phyloP scores from a whole-genome alignment of 169 alveolate species.

The Plasmodium adleri region DNA sequence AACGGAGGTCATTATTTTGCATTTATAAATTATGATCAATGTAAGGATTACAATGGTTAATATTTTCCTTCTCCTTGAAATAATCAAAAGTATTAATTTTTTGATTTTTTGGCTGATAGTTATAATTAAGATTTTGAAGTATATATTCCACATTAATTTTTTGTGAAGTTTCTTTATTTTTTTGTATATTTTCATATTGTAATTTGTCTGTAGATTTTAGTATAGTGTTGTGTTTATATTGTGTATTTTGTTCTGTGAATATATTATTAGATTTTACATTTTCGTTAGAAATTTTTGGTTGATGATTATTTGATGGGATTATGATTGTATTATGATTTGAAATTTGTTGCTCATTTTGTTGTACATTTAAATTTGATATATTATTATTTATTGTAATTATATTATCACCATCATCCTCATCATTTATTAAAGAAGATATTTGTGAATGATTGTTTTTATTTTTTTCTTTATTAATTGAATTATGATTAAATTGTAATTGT shows the following conservation, averaged over 20 bases:
- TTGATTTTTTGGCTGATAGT: constrained; percentile 61
- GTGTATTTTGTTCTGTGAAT: too few relatives aligned
- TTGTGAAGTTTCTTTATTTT: constrained; percentile 36
- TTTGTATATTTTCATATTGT: not conserved
- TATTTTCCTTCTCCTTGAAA: constrained; percentile 72
- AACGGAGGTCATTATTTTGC: not conserved
- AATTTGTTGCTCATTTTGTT: not conserved
- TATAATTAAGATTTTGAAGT: constrained; percentile 43
- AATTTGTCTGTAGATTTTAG: too few relatives aligned
- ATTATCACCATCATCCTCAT: too few relatives aligned
- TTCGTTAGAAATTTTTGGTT: too few relatives aligned
- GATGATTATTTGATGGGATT: not conserved
- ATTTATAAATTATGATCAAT: constrained; percentile 35
- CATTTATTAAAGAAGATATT: too few relatives aligned
- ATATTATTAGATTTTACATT: too few relatives aligned
- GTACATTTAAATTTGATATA: too few relatives aligned
- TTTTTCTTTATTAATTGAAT: not conserved
- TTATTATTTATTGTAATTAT: too few relatives aligned
- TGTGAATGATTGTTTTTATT: not conserved
- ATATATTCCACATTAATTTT: constrained; percentile 46
- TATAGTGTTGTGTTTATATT: too few relatives aligned
- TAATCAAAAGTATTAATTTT: constrained; percentile 67
- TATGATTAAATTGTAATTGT: not conserved
- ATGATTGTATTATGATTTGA: not conserved
- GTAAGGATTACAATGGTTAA: constrained; percentile 37